Conservation (phyloP, 768 basidiomycete species). For the Lentinula guzmanii region DNA sequence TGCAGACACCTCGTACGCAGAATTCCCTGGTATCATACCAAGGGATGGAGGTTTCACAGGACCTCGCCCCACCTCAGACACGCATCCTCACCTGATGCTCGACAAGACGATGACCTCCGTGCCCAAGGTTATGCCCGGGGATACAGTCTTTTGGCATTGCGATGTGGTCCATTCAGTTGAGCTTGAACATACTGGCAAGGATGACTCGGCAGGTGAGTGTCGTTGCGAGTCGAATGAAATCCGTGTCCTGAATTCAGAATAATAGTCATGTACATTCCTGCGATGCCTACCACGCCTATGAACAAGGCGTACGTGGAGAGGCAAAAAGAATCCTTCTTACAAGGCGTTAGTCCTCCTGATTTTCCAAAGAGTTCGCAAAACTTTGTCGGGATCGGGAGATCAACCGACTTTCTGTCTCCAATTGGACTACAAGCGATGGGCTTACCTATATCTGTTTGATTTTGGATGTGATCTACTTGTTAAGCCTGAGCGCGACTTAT, state of each 20-base stretch:
- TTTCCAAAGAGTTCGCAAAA: constrained; percentile 43
- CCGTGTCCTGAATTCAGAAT: neutral
- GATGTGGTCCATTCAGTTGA: constrained; percentile 48
- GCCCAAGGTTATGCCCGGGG: constrained; percentile 68
- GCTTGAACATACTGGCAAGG: constrained; percentile 43
- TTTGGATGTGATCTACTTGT: neutral
- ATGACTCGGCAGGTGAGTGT: constrained; percentile 48
- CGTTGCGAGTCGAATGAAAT: neutral
- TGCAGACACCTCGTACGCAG: constrained; percentile 38
- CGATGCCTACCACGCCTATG: constrained; percentile 58
- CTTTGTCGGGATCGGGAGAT: constrained; percentile 29
- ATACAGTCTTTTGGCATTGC: constrained; percentile 77
- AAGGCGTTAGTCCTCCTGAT: constrained; percentile 63
- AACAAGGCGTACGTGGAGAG: constrained; percentile 56
- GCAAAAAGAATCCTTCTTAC: constrained; percentile 58
- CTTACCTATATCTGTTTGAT: constrained; percentile 19
- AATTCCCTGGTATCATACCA: constrained; percentile 45
- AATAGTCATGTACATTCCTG: constrained; percentile 74
- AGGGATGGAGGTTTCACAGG: constrained; percentile 32
- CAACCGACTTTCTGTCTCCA: constrained; percentile 27
- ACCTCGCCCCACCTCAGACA: constrained; percentile 44
- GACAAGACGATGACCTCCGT: constrained; percentile 63
- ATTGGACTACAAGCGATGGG: constrained; percentile 37
- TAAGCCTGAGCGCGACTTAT: too few relatives aligned
- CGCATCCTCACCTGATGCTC: constrained; percentile 65